phyloP scores from a whole-genome alignment of 116 monocot genomes.

The Zostera marina region DNA sequence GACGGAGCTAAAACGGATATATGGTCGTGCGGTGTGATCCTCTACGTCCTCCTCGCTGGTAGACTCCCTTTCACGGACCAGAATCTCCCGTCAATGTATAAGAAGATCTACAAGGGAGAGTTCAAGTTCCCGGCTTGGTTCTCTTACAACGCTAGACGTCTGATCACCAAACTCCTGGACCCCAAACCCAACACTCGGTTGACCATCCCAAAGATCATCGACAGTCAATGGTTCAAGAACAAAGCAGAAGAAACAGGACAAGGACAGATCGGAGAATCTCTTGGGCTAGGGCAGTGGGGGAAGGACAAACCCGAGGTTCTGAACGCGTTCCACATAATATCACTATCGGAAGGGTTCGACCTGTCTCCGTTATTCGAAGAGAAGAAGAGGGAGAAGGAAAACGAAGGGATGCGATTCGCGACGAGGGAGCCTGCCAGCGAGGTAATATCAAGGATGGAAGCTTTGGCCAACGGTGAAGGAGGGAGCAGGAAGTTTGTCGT shows the following conservation, averaged over 20 bases:
- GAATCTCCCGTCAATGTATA: slow-evolving; percentile 40
- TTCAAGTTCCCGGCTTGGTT: slow-evolving; percentile 67
- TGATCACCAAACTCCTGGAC: slow-evolving; percentile 27
- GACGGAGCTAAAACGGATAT: slow-evolving; percentile 44
- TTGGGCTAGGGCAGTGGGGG: background rate
- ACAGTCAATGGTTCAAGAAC: slow-evolving; percentile 28
- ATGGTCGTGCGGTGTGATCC: slow-evolving; percentile 59
- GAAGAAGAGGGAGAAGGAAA: slow-evolving; percentile 5
- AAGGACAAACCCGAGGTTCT: slow-evolving; percentile 33
- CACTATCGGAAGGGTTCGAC: slow-evolving; percentile 51
- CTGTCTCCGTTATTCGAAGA: slow-evolving; percentile 43
- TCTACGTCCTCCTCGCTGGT: slow-evolving; percentile 46
- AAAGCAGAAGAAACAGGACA: background rate
- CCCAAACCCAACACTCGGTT: slow-evolving; percentile 45
- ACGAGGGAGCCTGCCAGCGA: slow-evolving; percentile 39
- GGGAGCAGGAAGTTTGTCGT: slow-evolving; percentile 24
- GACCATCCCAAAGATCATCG: slow-evolving; percentile 26
- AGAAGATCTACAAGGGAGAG: slow-evolving; percentile 37
- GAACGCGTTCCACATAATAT: slow-evolving; percentile 52
- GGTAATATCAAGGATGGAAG: slow-evolving; percentile 30
- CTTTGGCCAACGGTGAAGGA: slow-evolving; percentile 14
- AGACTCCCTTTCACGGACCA: slow-evolving; percentile 42
- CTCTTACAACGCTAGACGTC: slow-evolving; percentile 38
- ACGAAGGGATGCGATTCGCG: slow-evolving; percentile 25
- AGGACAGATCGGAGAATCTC: too few species aligned